Evolutionary conservation across 805 yeast species (phyloP), one percentile per base, ranked within the genome.

Genomic region (Zygosaccharomyces lentus): DNA sequence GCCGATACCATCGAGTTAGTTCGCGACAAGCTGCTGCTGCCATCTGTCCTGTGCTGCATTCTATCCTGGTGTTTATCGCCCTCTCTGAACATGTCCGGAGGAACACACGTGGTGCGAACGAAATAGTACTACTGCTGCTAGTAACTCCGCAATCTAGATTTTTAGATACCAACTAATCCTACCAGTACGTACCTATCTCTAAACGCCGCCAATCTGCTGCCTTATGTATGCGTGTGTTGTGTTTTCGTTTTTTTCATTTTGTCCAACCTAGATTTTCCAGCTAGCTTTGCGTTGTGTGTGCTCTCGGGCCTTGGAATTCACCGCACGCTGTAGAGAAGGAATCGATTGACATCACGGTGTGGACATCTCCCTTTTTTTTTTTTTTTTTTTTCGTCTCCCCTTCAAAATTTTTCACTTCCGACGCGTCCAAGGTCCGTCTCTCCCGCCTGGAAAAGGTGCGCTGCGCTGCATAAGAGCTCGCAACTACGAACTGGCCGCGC

Each of bases 371-470:
- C 32, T 29, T 29, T 29, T 29, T 29, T 29, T 13, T 13, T 13
- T 29, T 13, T 19, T 19, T 19, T 19, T 19, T 19, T 19, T 19
- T 19, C 5, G 5, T 19, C 21, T 19, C 21, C 21, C 21, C 21
- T 19, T 19, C 21, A 19, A 19, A 19, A 19, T 19, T 19, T 19
- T 26, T 41, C 45, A 34, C 35, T 25, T 7, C 37, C 27, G 34
- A 40, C 26, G 30, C 19, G 15, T 13, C 25, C 15, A 10, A 24
- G 8, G 19, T 19, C 29, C 37, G 44, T 31, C 17, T 40, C 32
- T 41, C 37, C 34, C 37, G 44, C 15, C 17, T 9, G 15, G 15
- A 35, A 35, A 15, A 37, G 30, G 43, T 27, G 21, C 21, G 21
- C 21, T 4, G 21, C 5, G 21, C 21, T 19, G 21, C n/a, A n/a